These are phyloP conservation scores for Geotrichum europaeum DNA, from an alignment of 1,139 yeast species.

Conservation along the genomic window DNA sequence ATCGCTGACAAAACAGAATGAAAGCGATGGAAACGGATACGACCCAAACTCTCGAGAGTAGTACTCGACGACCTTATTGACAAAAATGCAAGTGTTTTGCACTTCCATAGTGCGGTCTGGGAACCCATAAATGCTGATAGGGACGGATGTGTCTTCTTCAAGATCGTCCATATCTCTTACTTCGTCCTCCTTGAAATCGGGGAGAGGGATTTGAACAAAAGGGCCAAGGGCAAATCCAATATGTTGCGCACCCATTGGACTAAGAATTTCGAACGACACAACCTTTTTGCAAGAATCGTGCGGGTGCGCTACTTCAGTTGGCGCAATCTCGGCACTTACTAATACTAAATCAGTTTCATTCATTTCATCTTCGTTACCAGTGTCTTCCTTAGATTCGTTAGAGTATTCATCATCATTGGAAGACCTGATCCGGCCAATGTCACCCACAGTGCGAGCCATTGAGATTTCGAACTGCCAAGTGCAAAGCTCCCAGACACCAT, in stretches of 20 bases:
- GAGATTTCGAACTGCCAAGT: conserved; percentile 89
- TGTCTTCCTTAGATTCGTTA: conserved; percentile 38
- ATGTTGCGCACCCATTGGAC: conserved; percentile 90
- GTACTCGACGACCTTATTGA: conserved; percentile 73
- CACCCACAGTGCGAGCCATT: conserved; percentile 73
- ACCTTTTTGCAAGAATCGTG: conserved; percentile 66
- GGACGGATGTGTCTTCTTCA: conserved; percentile 33
- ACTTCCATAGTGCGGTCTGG: conserved; percentile 57
- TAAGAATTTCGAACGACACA: conserved; percentile 71
- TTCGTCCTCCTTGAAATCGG: conserved; percentile 36
- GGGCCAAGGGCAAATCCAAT: conserved; percentile 96
- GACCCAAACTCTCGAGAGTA: conserved; percentile 88
- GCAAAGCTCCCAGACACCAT: conserved; percentile 78
- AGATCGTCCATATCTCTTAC: conserved; percentile 37
- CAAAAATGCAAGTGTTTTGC: conserved; percentile 66
- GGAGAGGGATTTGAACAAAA: conserved; percentile 54
- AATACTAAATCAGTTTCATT: conserved; percentile 59
- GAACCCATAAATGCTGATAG: conserved; percentile 51
- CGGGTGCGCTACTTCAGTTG: conserved; percentile 44
- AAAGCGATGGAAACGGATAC: conserved; percentile 80
- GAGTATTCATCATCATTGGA: conserved; percentile 23
- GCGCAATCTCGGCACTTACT: conserved; percentile 67
- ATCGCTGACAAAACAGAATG: conserved; percentile 68
- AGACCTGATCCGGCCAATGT: conserved; percentile 36
- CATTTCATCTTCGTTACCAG: conserved; percentile 36